phyloP scores from a whole-genome alignment of 148 eudicot species.

The Dysphania ambrosioides region DNA sequence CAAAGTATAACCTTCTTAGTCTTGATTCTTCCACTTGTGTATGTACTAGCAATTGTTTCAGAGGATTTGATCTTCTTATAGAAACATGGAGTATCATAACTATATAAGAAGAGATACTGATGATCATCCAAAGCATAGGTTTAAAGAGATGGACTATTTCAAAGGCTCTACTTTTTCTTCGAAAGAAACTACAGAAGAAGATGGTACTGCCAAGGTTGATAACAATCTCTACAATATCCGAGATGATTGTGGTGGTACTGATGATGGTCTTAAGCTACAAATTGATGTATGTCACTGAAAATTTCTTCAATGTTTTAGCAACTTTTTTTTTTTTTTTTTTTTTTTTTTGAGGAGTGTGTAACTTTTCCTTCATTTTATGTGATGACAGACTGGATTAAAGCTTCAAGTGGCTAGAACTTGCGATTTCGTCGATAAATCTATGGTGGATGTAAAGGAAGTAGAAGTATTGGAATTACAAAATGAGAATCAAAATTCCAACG shows the following conservation, averaged over 20 bases:
- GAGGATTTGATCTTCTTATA: background rate
- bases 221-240: slow-evolving; percentile 7
- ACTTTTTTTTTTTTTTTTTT: background rate
- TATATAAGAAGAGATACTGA: background rate
- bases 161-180: slow-evolving; percentile 8
- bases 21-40: no score
- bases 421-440: slow-evolving; percentile 22
- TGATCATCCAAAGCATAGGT: slow-evolving; percentile 16
- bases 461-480: slow-evolving; percentile 17
- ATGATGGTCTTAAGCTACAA: slow-evolving; percentile 24
- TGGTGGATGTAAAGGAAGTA: slow-evolving; percentile 31
- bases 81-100: slow-evolving; percentile 17
- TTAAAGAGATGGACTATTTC: slow-evolving; percentile 46
- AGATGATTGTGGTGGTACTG: background rate
- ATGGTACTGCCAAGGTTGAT: background rate
- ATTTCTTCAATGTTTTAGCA: no score
- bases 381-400: slow-evolving; percentile 31
- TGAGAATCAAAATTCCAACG: slow-evolving; percentile 19
- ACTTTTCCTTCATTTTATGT: background rate
- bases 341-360: background rate
- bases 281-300: slow-evolving; percentile 25
- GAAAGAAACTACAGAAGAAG: background rate
- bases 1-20: background rate
- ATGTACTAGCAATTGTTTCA: no score
- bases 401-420: slow-evolving; percentile 24